phyloP scores from a whole-genome alignment of 1,284 basidiomycete genomes.

The Puccinia brachypodii region DNA sequence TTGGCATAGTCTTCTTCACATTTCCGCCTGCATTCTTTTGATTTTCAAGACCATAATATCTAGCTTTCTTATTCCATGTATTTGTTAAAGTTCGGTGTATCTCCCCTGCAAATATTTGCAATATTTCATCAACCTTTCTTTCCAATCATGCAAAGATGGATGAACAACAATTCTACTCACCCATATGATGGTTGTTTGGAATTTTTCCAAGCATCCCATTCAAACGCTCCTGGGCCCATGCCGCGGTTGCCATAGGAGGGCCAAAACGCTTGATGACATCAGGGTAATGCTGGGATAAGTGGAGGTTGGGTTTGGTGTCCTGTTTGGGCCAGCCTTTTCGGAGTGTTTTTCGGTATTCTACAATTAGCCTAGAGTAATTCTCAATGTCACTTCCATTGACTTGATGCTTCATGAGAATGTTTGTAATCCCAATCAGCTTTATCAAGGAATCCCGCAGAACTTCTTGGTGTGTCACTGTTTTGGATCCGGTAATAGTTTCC shows the following conservation, averaged over 20 bases:
- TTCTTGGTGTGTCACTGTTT: background rate
- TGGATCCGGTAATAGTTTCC: background rate
- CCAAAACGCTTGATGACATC: constrained; percentile 3
- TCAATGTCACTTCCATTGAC: background rate
- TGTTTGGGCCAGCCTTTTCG: background rate
- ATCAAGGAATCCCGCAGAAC: background rate
- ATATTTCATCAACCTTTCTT: no score
- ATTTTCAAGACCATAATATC: no score
- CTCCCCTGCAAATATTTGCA: no score
- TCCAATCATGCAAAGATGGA: no score
- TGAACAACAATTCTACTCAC: background rate
- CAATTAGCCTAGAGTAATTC: background rate
- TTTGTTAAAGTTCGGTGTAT: no score
- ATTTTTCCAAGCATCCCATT: constrained; percentile 7
- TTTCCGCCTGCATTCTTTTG: no score
- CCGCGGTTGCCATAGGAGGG: background rate
- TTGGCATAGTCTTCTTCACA: no score
- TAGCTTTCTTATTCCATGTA: no score
- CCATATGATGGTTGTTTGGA: background rate
- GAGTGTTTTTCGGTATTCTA: background rate
- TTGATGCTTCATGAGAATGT: background rate
- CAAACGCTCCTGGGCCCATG: constrained; percentile 7
- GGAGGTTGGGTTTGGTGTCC: background rate
- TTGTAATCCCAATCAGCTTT: background rate
- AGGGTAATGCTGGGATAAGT: constrained; percentile 4